Conservation (phyloP, 2,329 filamentous ascomycete species). For the Xylaria sp. region DNA sequence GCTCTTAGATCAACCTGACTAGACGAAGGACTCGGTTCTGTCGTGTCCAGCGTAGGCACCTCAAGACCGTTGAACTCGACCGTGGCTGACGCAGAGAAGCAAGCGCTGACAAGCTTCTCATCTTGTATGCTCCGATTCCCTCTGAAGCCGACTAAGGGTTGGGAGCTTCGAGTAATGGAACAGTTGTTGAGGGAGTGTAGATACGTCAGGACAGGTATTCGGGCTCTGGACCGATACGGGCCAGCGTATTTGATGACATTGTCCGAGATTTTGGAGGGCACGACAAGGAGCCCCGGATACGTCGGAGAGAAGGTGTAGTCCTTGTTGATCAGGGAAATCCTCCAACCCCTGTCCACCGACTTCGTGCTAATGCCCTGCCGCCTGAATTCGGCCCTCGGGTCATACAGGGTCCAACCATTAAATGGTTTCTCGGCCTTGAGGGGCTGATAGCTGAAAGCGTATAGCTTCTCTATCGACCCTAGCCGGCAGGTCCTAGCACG, state of each 20-base stretch:
- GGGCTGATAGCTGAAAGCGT: slow-evolving; percentile 86
- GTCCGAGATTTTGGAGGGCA: slow-evolving; percentile 92
- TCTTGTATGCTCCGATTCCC: slow-evolving; percentile 94
- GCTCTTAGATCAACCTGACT: slow-evolving; percentile 58
- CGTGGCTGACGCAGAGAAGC: slow-evolving; percentile 75
- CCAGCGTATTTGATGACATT: slow-evolving; percentile 94
- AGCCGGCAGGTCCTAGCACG: slow-evolving; percentile 80
- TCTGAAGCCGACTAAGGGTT: slow-evolving; percentile 85
- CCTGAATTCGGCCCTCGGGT: slow-evolving; percentile 82
- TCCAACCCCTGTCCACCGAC: slow-evolving; percentile 79
- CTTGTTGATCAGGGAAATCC: slow-evolving; percentile 85
- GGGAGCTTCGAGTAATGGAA: slow-evolving; percentile 92
- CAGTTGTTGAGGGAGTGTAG: slow-evolving; percentile 97
- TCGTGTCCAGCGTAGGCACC: slow-evolving; percentile 39
- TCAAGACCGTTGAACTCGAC: slow-evolving; percentile 47
- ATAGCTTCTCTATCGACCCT: slow-evolving; percentile 83
- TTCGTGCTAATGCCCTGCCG: slow-evolving; percentile 87
- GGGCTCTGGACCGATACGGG: slow-evolving; percentile 83
- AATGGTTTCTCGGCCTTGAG: slow-evolving; percentile 74
- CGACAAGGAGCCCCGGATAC: slow-evolving; percentile 83
- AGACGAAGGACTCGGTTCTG: slow-evolving; percentile 49
- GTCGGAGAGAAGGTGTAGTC: slow-evolving; percentile 93
- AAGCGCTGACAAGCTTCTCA: slow-evolving; percentile 89
- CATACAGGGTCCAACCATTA: slow-evolving; percentile 84
- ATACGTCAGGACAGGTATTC: slow-evolving; percentile 90